Evolutionary conservation across 306 rosid species (phyloP).

Genomic region (Psophocarpus tetragonolobus): DNA sequence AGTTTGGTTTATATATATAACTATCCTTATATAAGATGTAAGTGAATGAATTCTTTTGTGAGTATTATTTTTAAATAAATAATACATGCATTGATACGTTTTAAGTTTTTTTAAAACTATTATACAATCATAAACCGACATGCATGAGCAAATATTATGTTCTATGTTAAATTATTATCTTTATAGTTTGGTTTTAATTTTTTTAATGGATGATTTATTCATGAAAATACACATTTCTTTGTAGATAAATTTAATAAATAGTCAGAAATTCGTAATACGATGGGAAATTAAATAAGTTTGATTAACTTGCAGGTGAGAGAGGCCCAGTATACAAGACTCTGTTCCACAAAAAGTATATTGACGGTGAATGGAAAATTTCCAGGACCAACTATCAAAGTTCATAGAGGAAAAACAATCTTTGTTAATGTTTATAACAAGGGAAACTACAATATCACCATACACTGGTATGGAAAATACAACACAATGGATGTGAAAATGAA

Average conservation of each 20-base stretch:
- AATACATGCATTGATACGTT: no score
- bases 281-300: neutral
- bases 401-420: conserved; percentile 42
- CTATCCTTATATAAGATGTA: no score
- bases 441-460: conserved; percentile 48
- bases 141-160: no score
- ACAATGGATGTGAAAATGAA: neutral
- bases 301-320: conserved; percentile 36
- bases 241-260: neutral
- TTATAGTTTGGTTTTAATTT: neutral
- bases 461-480: conserved; percentile 45
- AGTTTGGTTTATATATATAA: neutral
- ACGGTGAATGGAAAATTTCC: conserved; percentile 57
- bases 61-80: no score
- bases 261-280: neutral
- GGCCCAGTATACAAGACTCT: conserved; percentile 38
- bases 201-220: neutral
- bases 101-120: no score
- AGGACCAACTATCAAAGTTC: conserved; percentile 47
- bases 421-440: conserved; percentile 45
- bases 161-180: no score
- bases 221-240: neutral
- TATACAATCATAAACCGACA: no score
- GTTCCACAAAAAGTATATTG: conserved; percentile 51
- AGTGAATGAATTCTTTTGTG: no score